Evolutionary conservation across 78 protist genomes (phyloP).

Genomic region (Dictyostelium intermedium): DNA sequence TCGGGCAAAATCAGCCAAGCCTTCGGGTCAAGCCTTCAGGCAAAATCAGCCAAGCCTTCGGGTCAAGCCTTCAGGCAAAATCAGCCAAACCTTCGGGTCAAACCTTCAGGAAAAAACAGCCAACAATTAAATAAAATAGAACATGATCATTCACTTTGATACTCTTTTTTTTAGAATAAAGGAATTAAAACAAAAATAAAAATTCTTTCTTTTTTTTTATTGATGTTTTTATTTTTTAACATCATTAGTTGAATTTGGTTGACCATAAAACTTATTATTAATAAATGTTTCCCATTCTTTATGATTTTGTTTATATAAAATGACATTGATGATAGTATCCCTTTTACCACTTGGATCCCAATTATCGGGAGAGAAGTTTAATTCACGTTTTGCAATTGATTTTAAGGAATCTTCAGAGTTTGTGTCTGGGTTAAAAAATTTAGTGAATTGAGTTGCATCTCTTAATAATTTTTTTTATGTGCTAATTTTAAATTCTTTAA

Average conservation of each 20-base stretch:
- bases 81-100: too few relatives aligned
- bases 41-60: too few relatives aligned
- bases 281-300: slow-evolving; percentile 53
- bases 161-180: too few relatives aligned
- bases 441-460: slow-evolving; percentile 4
- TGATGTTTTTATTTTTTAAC: background rate
- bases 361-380: background rate
- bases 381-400: background rate
- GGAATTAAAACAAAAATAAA: too few relatives aligned
- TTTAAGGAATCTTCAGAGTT: slow-evolving; percentile 9
- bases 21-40: too few relatives aligned
- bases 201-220: too few relatives aligned
- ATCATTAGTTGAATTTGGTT: background rate
- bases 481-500: background rate
- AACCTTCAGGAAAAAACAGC: too few relatives aligned
- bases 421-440: background rate
- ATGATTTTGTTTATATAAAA: slow-evolving; percentile 17
- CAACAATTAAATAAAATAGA: too few relatives aligned
- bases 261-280: slow-evolving; percentile 16
- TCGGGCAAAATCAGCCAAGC: too few relatives aligned
- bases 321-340: background rate
- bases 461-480: background rate
- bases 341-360: background rate
- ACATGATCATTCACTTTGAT: too few relatives aligned
- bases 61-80: too few relatives aligned